These are phyloP conservation scores for Plasmodium vivax DNA, from an alignment of 169 alveolate species.

Conservation along the genomic window DNA sequence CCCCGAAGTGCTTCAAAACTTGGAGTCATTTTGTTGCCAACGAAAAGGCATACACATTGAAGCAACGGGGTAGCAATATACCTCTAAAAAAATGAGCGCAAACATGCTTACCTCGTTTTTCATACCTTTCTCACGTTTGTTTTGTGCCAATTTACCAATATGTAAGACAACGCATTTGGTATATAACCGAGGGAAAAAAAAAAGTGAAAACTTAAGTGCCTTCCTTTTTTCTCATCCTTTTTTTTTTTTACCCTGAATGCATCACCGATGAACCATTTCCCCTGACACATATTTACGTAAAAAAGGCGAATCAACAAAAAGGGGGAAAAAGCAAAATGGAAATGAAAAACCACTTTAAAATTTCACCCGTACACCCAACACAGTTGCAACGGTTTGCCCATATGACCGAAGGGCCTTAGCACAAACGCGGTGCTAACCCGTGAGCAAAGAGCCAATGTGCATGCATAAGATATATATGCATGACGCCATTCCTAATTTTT, in stretches of 20 bases:
- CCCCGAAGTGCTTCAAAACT: no score
- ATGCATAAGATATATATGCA: background rate
- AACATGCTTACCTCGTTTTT: no score
- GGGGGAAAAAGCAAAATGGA: background rate
- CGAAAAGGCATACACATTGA: no score
- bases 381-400: background rate
- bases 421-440: background rate
- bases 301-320: background rate
- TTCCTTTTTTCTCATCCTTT: background rate
- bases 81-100: no score
- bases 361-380: background rate
- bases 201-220: background rate
- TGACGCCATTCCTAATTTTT: background rate
- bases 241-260: background rate
- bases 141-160: no score
- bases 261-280: background rate
- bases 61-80: no score
- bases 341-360: background rate
- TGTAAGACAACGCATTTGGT: no score
- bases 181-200: background rate
- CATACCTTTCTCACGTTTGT: no score
- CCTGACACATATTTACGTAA: background rate
- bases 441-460: conserved; percentile 1
- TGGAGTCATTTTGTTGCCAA: no score
- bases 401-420: background rate